Base-by-base conservation (phyloP, 1,284 basidiomycete genomes). In the Cystobasidium pallidum region DNA sequence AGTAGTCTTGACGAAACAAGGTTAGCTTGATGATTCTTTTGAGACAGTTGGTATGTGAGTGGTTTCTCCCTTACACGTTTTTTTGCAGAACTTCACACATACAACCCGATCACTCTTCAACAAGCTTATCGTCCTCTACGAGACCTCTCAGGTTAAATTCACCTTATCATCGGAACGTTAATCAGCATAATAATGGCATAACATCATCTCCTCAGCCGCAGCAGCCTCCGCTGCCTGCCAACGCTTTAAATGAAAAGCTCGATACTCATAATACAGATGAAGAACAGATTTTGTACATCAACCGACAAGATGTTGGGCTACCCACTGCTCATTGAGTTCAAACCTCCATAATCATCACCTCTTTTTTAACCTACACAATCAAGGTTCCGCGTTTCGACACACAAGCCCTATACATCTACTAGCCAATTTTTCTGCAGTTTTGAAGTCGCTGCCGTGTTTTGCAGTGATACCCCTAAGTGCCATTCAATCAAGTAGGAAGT, bases 61-160 rank as follows among this genome's bases (percentile, higher is more conserved):
- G 39, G 7, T 7, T 8, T 41, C 39, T 41, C 7, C 15, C 39
- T 8, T 41, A 13, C 10, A n/a, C 45, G n/a, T n/a, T n/a, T n/a
- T n/a, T 47, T 47, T 6, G 19, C n/a, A 62, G 39, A n/a, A 26
- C 59, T 13, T 28, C 59, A 45, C 30, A 51, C 2, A 24, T 32
- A 28, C n/a, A 43, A n/a, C 36, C 26, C 8, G n/a, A 45, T 21
- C 34, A 43, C 39, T 57, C 59, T 19, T 49, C 59, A 1, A 43
- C 45, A 6, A 28, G 24, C 8, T 7, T 28, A 11, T 62, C 59
- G 4, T 62, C 59, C 11, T 28, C 59, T 8, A 45, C 34, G 34
- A 26, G 59, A 26, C 59, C 59, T 8, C 39, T 43, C 6, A 62
- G 59, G n/a, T 32, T 39, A n/a, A 41, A 32, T 32, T 62, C 59